phyloP scores from a whole-genome alignment of 1,284 basidiomycete genomes.

The Moesziomyces parantarcticus region DNA sequence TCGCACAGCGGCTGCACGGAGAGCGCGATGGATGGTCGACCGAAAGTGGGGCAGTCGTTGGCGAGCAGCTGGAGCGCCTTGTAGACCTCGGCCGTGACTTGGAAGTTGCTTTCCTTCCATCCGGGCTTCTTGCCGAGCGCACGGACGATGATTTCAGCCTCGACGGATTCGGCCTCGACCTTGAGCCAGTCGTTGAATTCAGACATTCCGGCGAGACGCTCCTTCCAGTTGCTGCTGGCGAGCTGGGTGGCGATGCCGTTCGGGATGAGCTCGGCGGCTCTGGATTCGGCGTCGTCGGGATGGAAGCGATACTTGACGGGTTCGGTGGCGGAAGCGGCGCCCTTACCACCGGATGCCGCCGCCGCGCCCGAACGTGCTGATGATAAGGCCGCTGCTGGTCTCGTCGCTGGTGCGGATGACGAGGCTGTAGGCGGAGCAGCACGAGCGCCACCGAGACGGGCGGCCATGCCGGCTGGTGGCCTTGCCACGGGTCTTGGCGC shows the following conservation, averaged over 20 bases:
- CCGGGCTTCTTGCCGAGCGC: slow-evolving; percentile 89
- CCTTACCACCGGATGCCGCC: slow-evolving; percentile 71
- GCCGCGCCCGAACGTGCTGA: slow-evolving; percentile 69
- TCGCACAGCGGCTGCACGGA: slow-evolving; percentile 87
- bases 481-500: slow-evolving; percentile 36
- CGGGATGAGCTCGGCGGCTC: slow-evolving; percentile 82
- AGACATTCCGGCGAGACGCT: slow-evolving; percentile 84
- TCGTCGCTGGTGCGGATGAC: slow-evolving; percentile 66
- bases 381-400: slow-evolving; percentile 72
- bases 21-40: slow-evolving; percentile 84
- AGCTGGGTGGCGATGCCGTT: slow-evolving; percentile 78
- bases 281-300: slow-evolving; percentile 88
- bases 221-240: slow-evolving; percentile 91
- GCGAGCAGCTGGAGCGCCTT: slow-evolving; percentile 74
- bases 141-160: slow-evolving; percentile 90
- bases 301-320: slow-evolving; percentile 90
- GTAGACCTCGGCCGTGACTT: slow-evolving; percentile 70
- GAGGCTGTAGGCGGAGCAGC: slow-evolving; percentile 20
- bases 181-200: slow-evolving; percentile 88
- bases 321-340: slow-evolving; percentile 73
- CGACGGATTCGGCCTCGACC: slow-evolving; percentile 76
- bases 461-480: slow-evolving; percentile 20
- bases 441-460: slow-evolving; percentile 18
- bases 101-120: slow-evolving; percentile 98
- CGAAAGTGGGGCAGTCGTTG: slow-evolving; percentile 83